phyloP scores from a whole-genome alignment of 129 eudicot species.

The Gnaphalium uliginosum region DNA sequence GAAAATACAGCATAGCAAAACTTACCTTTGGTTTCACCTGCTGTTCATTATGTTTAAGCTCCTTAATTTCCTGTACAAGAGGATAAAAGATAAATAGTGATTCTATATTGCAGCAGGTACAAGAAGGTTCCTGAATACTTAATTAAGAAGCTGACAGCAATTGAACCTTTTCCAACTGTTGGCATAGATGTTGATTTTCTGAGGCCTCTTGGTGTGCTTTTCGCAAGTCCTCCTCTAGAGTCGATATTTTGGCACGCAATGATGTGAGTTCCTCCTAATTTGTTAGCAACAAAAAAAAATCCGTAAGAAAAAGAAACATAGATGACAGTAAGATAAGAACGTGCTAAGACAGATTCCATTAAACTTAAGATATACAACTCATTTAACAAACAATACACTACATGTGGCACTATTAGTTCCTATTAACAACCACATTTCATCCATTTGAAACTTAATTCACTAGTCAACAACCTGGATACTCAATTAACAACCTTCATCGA shows the following conservation, averaged over 20 bases:
- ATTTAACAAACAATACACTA: conserved; percentile 3
- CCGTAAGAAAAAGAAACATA: neutral
- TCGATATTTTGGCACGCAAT: conserved; percentile 58
- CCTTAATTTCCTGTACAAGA: conserved; percentile 84
- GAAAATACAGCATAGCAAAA: conserved; percentile 10
- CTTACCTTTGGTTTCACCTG: conserved; percentile 87
- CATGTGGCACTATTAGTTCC: conserved; percentile 7
- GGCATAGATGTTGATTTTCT: conserved; percentile 48
- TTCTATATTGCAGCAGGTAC: conserved; percentile 10
- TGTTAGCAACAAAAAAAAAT: conserved; percentile 1
- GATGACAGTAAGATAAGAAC: neutral
- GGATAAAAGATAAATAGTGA: conserved; percentile 8
- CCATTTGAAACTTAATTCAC: neutral
- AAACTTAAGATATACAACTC: conserved; percentile 11
- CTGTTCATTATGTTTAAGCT: conserved; percentile 69
- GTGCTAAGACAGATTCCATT: conserved; percentile 7
- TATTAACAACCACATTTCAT: neutral
- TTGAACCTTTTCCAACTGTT: conserved; percentile 68
- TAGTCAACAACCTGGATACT: neutral
- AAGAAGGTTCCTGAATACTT: conserved; percentile 24
- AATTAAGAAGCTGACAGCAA: conserved; percentile 23
- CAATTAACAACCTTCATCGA: neutral
- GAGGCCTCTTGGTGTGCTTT: conserved; percentile 65
- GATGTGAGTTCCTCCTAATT: conserved; percentile 50
- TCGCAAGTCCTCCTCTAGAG: conserved; percentile 62